Base-by-base conservation (phyloP, 2,329 filamentous ascomycete species). In the Colletotrichum falcatum region DNA sequence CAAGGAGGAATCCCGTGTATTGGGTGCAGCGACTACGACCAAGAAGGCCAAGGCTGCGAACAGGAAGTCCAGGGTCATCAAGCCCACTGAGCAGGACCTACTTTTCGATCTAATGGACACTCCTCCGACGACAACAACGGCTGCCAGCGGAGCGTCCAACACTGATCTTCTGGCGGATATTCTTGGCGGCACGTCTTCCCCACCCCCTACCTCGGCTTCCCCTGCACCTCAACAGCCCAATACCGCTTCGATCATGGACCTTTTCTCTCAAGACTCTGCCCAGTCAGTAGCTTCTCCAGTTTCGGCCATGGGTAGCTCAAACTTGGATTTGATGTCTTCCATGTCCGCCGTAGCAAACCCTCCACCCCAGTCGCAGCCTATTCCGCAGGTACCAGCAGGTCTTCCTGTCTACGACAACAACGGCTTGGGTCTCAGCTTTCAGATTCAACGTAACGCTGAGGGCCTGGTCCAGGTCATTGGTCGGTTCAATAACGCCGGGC, bases 81-180 rank as follows among this genome's bases (percentile, higher is more conserved):
- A 97, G 82, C 92, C 93, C 49, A 93, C 93, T 9, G 95, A 98
- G 78, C 93, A 97, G 79, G 95, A 98, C 76, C 89, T 98, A 74
- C 87, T 99, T 23, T 89, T 95, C 67, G 95, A 98, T 77, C 88
- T 99, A 51, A 97, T 98, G 92, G 95, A 91, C 71, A 84, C 88
- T n/a, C 89, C 92, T 4, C 82, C 87, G 6, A 77, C 84, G 1
- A 84, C 88, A 28, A 84, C 89, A 1, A 66, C 77, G 3, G 48
- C 74, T 30, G 87, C 87, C 72, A 88, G 81, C 56, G 84, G 83
- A 33, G 79, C 87, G 28, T 94, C 93, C 77, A 97, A 94, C 74
- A 91, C 94, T 61, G 94, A 98, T 80, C 86, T 98, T 9, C 88
- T 98, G 20, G 94, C 94, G 51, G 95, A 98, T 78, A 98, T 98